These are phyloP conservation scores for Beauveria asiatica DNA, from an alignment of 2,329 filamentous ascomycete genomes.

Conservation along the genomic window DNA sequence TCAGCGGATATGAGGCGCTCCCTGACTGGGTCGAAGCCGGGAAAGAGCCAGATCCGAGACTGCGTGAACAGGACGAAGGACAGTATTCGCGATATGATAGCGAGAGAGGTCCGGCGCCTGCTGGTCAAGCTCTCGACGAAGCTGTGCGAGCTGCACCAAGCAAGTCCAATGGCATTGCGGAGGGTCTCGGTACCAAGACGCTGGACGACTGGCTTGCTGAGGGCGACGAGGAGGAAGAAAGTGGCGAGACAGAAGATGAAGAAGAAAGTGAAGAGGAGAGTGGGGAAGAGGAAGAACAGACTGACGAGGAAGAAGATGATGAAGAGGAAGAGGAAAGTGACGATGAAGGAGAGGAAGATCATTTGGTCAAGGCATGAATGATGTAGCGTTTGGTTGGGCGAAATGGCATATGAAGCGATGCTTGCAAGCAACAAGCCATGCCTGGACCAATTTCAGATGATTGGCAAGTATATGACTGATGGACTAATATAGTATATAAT, in stretches of 20 bases:
- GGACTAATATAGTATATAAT: neutral
- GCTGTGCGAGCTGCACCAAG: constrained; percentile 32
- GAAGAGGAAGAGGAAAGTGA: constrained; percentile 41
- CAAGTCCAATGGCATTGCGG: constrained; percentile 43
- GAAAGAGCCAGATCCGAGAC: constrained; percentile 64
- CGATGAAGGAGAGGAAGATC: constrained; percentile 36
- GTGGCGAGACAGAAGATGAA: constrained; percentile 41
- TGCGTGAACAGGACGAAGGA: constrained; percentile 49
- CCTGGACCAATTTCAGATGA: neutral
- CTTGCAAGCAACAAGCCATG: neutral
- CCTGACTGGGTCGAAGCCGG: constrained; percentile 80
- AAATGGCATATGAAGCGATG: neutral
- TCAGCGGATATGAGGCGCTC: constrained; percentile 70
- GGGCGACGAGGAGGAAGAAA: constrained; percentile 46
- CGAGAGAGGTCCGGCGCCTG: constrained; percentile 37
- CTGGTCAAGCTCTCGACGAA: constrained; percentile 56
- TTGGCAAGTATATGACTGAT: neutral
- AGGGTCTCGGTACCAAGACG: constrained; percentile 59
- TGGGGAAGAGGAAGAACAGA: constrained; percentile 42
- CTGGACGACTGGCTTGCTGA: constrained; percentile 90
- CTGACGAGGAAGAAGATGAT: constrained; percentile 32
- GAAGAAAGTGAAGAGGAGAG: constrained; percentile 41
- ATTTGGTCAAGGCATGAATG: constrained; percentile 31
- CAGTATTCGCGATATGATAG: constrained; percentile 23
- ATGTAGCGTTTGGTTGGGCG: constrained; percentile 3